Evolutionary conservation across 1,139 yeast species (phyloP).

Genomic region (Nakaseomyces glabratus): DNA sequence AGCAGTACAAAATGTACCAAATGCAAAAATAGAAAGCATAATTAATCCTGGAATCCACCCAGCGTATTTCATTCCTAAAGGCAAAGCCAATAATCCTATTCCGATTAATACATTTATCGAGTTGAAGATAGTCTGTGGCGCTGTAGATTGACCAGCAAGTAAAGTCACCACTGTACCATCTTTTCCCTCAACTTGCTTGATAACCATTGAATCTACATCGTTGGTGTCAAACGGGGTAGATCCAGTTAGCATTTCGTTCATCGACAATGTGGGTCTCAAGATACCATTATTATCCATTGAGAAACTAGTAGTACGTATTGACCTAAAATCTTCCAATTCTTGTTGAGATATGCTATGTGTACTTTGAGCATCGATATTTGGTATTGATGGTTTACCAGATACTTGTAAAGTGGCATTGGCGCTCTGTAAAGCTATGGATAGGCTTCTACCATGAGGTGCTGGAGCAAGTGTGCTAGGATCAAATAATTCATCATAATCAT

Average conservation of each 20-base stretch:
- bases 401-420: slow-evolving; percentile 12
- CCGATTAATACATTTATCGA: slow-evolving; percentile 81
- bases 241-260: slow-evolving; percentile 20
- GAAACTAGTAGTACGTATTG: slow-evolving; percentile 22
- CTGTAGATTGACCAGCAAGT: slow-evolving; percentile 76
- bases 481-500: slow-evolving; percentile 50
- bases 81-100: slow-evolving; percentile 74
- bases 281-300: slow-evolving; percentile 22
- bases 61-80: slow-evolving; percentile 66
- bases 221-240: slow-evolving; percentile 18
- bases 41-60: slow-evolving; percentile 70
- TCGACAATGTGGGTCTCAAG: slow-evolving; percentile 19
- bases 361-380: slow-evolving; percentile 19
- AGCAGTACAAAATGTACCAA: slow-evolving; percentile 65
- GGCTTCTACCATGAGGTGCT: slow-evolving; percentile 50
- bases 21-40: slow-evolving; percentile 48
- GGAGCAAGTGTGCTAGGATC: slow-evolving; percentile 70
- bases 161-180: slow-evolving; percentile 71
- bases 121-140: slow-evolving; percentile 81
- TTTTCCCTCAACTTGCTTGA: slow-evolving; percentile 59
- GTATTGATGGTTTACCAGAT: slow-evolving; percentile 21
- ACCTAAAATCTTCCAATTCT: slow-evolving; percentile 27
- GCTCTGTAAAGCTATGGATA: slow-evolving; percentile 41
- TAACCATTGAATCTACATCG: slow-evolving; percentile 37
- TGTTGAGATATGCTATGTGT: slow-evolving; percentile 13